These are phyloP conservation scores for Ophiostoma ulmi DNA, from an alignment of 2,329 filamentous ascomycete genomes.

Conservation along the genomic window DNA sequence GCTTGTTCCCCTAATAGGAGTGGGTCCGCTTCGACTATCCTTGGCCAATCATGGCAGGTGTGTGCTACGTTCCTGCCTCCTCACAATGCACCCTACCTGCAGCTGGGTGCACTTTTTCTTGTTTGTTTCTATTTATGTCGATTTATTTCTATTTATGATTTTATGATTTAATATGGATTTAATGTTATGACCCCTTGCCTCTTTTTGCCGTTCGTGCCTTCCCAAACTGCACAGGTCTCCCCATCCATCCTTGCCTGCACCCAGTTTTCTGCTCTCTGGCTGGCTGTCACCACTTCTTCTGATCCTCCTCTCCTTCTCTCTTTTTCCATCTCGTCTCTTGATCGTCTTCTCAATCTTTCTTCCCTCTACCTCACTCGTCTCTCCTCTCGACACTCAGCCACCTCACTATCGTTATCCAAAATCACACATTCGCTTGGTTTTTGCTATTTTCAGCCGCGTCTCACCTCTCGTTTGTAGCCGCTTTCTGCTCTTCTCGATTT, in stretches of 20 bases:
- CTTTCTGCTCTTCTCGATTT: background rate
- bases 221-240: background rate
- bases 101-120: constrained; percentile 21
- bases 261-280: background rate
- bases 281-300: background rate
- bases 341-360: background rate
- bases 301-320: background rate
- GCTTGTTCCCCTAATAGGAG: background rate
- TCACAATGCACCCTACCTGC: background rate
- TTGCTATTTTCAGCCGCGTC: constrained; percentile 19
- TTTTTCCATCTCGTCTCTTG: background rate
- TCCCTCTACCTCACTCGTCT: constrained; percentile 4
- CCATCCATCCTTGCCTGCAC: constrained; percentile 5
- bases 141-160: background rate
- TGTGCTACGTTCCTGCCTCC: background rate
- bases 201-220: background rate
- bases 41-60: constrained; percentile 6
- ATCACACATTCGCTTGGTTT: constrained; percentile 23
- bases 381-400: background rate
- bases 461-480: constrained; percentile 17
- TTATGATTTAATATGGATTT: constrained; percentile 13
- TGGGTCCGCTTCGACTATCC: background rate
- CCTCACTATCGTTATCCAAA: constrained; percentile 11
- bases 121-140: constrained; percentile 17
- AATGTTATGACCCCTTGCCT: background rate